These are phyloP conservation scores for Nematodospora valgi DNA, from an alignment of 805 yeast species.

Conservation along the genomic window DNA sequence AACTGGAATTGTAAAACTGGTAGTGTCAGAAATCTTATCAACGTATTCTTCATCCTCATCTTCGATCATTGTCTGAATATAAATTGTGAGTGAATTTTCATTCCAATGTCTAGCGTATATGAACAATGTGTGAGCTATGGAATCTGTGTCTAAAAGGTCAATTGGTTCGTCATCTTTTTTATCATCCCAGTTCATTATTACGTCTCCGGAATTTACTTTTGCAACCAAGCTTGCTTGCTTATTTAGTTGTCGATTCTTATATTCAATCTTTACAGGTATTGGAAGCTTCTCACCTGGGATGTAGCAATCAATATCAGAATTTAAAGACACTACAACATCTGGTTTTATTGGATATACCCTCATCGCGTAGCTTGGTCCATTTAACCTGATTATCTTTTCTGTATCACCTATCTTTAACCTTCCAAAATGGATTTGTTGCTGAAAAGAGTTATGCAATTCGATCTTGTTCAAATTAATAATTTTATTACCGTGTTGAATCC, in stretches of 20 bases:
- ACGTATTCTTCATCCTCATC: conserved; percentile 14
- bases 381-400: conserved; percentile 6
- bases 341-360: conserved; percentile 25
- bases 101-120: conserved; percentile 10
- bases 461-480: conserved; percentile 8
- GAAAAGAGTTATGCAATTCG: conserved; percentile 5
- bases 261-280: conserved; percentile 8
- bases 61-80: conserved; percentile 25
- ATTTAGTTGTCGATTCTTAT: conserved; percentile 5
- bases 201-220: conserved; percentile 10
- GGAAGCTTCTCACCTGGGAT: conserved; percentile 6
- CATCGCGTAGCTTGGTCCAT: conserved; percentile 10
- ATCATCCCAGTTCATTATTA: conserved; percentile 30
- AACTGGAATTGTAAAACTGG: conserved; percentile 18
- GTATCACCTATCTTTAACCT: too few species aligned
- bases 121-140: conserved; percentile 14
- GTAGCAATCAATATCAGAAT: neutral
- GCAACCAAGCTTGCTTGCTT: conserved; percentile 9
- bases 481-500: conserved; percentile 6
- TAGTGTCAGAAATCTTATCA: conserved; percentile 19
- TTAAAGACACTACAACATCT: conserved; percentile 10
- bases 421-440: neutral
- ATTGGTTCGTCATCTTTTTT: conserved; percentile 40
- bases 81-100: conserved; percentile 11
- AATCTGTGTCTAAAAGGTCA: conserved; percentile 13